Base-by-base conservation (phyloP, 495 filamentous ascomycete species). In the Daldinia bambusicola region DNA sequence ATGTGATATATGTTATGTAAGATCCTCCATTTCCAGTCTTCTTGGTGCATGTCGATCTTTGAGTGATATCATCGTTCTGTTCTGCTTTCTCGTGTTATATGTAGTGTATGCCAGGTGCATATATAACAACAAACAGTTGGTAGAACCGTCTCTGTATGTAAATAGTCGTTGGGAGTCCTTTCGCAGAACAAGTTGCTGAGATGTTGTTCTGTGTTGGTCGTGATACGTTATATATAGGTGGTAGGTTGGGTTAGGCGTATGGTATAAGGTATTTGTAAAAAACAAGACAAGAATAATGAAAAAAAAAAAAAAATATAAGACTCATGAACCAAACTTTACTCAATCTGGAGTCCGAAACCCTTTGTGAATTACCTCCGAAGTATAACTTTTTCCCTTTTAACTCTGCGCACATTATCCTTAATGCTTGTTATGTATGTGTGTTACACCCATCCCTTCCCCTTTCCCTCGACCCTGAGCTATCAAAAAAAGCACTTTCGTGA, bases 401-500 rank as follows among this genome's bases (percentile, higher is more conserved):
- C 26, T 22, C 18, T 22, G 18, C 43, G 16, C 43, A 12, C 34
- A 3, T 36, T 34, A 38, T 8, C 55, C 55, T 8, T 36, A 36
- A 36, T 36, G 40, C 26, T 26, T 26, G 26, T 26, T 26, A 30
- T 43, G 16, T 26, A 30, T 43, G 16, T 60, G 14, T 60, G 18
- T 18, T 20, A 26, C 26, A 26, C 56, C 38, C 4, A 10, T 55
- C 22, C 50, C 1, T 32, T 40, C 22, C 50, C 4, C 4, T 26
- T 26, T 34, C 40, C 6, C 26, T 26, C 3, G 10, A 43, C 65
- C 61, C 52, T 41, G 22, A 59, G 57, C 53, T 58, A 53, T 5
- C 26, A 26, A 26, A n/a, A 13, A 22, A 38, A 41, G 34, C 41
- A 56, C 30, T 31, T 31, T 63, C 53, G 55, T 56, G 52, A 59